Percentiles rank a stretch among this genome's conserved stretches.
Evolutionary conservation across 306 rosid genomes (phyloP).

Genomic region (Pyrus communis): DNA sequence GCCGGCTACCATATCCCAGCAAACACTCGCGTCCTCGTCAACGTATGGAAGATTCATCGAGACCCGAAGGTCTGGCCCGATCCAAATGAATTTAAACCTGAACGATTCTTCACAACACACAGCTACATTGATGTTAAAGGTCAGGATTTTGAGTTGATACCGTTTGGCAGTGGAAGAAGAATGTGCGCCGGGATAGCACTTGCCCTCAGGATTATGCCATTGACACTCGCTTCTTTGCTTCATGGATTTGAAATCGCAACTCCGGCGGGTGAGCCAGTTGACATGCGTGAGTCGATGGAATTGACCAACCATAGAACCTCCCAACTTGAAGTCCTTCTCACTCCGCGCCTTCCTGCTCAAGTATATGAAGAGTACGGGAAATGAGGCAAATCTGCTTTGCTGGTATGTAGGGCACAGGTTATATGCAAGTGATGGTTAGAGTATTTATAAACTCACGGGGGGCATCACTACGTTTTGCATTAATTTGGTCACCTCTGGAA

Average conservation of each 20-base stretch:
- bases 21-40: not conserved
- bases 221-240: constrained; percentile 4
- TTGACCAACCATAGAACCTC: not conserved
- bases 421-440: too few species aligned
- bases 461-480: too few species aligned
- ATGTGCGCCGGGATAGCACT: not conserved
- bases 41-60: constrained; percentile 1
- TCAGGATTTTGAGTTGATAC: not conserved
- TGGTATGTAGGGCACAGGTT: too few species aligned
- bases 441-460: too few species aligned
- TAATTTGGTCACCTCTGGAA: too few species aligned
- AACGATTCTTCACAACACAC: not conserved
- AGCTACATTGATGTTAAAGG: not conserved
- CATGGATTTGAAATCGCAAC: constrained; percentile 9
- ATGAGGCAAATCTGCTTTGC: not conserved
- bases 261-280: not conserved
- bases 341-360: constrained; percentile 4
- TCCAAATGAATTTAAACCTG: not conserved
- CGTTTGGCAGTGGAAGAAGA: constrained; percentile 8
- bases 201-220: not conserved
- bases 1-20: constrained; percentile 1
- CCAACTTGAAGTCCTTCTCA: constrained; percentile 1
- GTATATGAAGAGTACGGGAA: not conserved
- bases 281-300: constrained; percentile 5
- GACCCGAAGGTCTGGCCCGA: constrained; percentile 1